phyloP scores from a whole-genome alignment of 1,284 basidiomycete species.

The Fomitopsis palustris region DNA sequence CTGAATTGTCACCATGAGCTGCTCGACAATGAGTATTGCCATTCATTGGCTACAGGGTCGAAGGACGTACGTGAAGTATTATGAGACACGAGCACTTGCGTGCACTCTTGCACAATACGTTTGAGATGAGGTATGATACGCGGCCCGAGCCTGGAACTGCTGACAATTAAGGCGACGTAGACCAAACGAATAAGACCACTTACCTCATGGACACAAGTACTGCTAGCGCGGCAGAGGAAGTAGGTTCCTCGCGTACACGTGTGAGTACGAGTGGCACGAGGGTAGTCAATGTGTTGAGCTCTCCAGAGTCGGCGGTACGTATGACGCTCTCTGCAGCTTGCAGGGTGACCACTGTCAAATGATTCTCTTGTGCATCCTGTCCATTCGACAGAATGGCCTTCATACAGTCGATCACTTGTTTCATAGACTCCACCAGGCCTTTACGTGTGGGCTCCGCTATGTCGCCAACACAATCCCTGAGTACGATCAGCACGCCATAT shows the following conservation, averaged over 20 bases:
- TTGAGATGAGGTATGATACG: conserved; percentile 83
- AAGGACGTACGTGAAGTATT: neutral
- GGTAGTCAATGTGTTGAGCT: conserved; percentile 61
- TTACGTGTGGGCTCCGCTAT: conserved; percentile 59
- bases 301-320: conserved; percentile 53
- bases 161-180: neutral
- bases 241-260: conserved; percentile 37
- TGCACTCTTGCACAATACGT: conserved; percentile 61
- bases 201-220: conserved; percentile 63
- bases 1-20: conserved; percentile 20
- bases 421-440: conserved; percentile 44
- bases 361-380: conserved; percentile 37
- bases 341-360: conserved; percentile 46
- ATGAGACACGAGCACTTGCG: conserved; percentile 34
- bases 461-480: conserved; percentile 62
- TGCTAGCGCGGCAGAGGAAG: conserved; percentile 42
- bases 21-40: neutral
- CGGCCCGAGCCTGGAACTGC: conserved; percentile 75
- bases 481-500: conserved; percentile 58
- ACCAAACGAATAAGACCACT: conserved; percentile 20
- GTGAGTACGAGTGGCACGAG: conserved; percentile 57
- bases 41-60: neutral
- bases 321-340: conserved; percentile 58
- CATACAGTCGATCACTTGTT: conserved; percentile 49
- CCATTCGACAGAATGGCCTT: conserved; percentile 43